Evolutionary conservation across 345 rosid genomes (phyloP).

Genomic region (Geranium brycei): DNA sequence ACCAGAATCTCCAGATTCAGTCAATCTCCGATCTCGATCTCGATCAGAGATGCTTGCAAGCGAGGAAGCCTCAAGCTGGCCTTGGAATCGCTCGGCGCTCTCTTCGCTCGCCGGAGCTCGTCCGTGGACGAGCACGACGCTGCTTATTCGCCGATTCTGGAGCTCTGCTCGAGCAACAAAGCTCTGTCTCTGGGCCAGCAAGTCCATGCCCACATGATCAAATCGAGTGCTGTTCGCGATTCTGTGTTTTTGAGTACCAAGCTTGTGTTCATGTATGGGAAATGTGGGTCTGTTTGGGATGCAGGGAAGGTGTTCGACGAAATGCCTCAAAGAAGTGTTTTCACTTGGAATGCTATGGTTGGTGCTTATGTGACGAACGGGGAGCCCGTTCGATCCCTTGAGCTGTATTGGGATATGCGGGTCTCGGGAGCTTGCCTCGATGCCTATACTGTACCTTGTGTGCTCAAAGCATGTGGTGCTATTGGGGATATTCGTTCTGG

Average conservation of each 20-base stretch:
- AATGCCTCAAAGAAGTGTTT: conserved; percentile 47
- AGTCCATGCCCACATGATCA: conserved; percentile 37
- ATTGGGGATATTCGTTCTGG: conserved; percentile 33
- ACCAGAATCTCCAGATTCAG: no score
- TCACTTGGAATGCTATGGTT: conserved; percentile 72
- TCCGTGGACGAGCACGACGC: neutral
- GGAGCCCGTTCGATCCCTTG: conserved; percentile 36
- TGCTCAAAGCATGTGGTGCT: conserved; percentile 49
- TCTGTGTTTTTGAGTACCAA: conserved; percentile 43
- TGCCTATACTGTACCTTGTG: conserved; percentile 45
- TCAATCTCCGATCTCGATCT: no score
- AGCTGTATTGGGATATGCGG: conserved; percentile 38
- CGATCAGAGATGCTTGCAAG: neutral
- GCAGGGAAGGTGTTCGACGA: conserved; percentile 54
- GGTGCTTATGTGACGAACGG: conserved; percentile 50
- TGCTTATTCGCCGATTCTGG: conserved; percentile 9
- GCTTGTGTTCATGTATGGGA: conserved; percentile 63
- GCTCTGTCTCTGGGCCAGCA: conserved; percentile 13
- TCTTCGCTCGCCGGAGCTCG: neutral
- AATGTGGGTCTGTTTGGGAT: conserved; percentile 33
- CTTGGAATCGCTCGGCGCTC: conserved; percentile 2
- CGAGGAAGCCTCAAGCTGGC: conserved; percentile 5
- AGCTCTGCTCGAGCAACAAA: conserved; percentile 6
- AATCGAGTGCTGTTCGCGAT: conserved; percentile 13
- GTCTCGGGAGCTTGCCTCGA: conserved; percentile 34